Evolutionary conservation across 2,329 filamentous ascomycete species (phyloP).

Genomic region (Samsoniella hepiali): DNA sequence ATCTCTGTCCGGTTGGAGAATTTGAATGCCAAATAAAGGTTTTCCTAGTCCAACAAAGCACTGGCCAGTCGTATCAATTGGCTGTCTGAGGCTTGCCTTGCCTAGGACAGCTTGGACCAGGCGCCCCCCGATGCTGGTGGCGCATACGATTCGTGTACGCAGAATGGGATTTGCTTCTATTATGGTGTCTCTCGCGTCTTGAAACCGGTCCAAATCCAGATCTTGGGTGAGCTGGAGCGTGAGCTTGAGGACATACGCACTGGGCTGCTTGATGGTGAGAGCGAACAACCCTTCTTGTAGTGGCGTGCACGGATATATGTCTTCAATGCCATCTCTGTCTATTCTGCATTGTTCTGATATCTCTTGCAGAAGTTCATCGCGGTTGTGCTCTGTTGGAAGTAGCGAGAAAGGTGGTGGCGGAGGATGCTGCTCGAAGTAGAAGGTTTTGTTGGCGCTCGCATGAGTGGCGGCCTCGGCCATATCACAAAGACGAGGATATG

Average conservation of each 20-base stretch:
- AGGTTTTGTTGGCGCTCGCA: background rate
- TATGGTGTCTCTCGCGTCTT: conserved; percentile 30
- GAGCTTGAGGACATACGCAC: conserved; percentile 33
- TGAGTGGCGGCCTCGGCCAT: background rate
- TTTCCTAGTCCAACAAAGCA: background rate
- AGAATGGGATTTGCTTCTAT: conserved; percentile 31
- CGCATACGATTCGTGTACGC: conserved; percentile 32
- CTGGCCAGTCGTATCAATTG: background rate
- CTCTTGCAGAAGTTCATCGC: conserved; percentile 20
- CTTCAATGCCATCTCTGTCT: conserved; percentile 28
- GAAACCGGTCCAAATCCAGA: conserved; percentile 24
- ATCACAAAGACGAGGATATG: background rate
- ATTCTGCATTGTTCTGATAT: conserved; percentile 25
- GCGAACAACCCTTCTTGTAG: conserved; percentile 38
- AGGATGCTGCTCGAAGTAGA: background rate
- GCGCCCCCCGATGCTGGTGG: background rate
- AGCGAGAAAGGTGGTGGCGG: background rate
- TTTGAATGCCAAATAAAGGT: background rate
- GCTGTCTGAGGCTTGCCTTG: background rate
- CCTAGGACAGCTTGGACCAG: conserved; percentile 2
- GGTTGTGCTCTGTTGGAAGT: background rate
- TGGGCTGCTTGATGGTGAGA: conserved; percentile 29
- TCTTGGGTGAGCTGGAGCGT: conserved; percentile 23
- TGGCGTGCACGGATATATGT: conserved; percentile 32
- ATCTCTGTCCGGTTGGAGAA: conserved; percentile 10